Evolutionary conservation across 129 eudicot genomes (phyloP).

Genomic region (Artemisia argyi): DNA sequence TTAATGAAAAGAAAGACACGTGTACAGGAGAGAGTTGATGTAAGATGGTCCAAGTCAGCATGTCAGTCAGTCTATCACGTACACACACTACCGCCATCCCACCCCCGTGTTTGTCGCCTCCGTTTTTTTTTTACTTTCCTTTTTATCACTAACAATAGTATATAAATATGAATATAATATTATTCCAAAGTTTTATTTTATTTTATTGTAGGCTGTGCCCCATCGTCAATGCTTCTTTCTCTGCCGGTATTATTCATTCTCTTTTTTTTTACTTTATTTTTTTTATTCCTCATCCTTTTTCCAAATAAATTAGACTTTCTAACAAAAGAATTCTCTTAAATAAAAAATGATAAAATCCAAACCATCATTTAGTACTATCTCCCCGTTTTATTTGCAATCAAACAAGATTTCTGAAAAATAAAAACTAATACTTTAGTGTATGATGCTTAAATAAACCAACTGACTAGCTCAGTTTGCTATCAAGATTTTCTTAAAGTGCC

Average conservation of each 20-base stretch:
- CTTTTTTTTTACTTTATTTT: neutral
- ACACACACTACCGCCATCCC: conserved; percentile 42
- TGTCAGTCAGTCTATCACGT: conserved; percentile 31
- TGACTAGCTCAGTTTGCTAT: too few relatives aligned
- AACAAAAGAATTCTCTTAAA: neutral
- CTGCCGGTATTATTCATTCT: conserved; percentile 33
- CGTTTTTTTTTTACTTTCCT: conserved; percentile 25
- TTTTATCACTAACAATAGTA: neutral
- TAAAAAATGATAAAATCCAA: too few relatives aligned
- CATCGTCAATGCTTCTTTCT: conserved; percentile 34
- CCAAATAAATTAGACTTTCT: neutral
- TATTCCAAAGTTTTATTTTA: too few relatives aligned
- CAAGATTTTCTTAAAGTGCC: too few relatives aligned
- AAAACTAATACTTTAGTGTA: too few relatives aligned
- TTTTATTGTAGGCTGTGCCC: conserved; percentile 16
- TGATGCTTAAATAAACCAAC: too few relatives aligned
- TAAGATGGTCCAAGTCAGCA: conserved; percentile 32
- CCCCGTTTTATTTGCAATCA: too few relatives aligned
- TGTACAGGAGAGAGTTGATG: conserved; percentile 10
- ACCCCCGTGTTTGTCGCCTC: conserved; percentile 44
- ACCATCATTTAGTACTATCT: too few relatives aligned
- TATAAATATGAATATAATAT: neutral
- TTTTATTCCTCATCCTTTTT: neutral
- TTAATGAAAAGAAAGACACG: neutral
- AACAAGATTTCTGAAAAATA: too few relatives aligned